A percentile compares a stretch with the other conserved stretches of the same genome.
Evolutionary conservation across 2,329 filamentous ascomycete genomes (phyloP).

Genomic region (Blastomyces gilchristii): DNA sequence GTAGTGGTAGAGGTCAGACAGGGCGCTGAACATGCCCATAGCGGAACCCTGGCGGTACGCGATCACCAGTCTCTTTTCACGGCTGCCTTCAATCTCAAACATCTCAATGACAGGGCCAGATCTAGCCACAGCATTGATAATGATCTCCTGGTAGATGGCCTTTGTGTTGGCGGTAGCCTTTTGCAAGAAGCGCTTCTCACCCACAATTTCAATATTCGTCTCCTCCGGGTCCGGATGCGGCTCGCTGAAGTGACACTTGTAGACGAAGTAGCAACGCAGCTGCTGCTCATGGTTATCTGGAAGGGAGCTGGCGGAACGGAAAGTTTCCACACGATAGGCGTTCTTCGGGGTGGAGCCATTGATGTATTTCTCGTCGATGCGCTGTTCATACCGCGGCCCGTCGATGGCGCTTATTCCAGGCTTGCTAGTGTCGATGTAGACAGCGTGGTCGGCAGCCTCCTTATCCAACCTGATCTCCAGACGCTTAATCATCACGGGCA

Average conservation of each 20-base stretch:
- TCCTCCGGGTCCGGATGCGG: slow-evolving; percentile 63
- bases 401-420: slow-evolving; percentile 66
- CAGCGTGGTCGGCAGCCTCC: slow-evolving; percentile 87
- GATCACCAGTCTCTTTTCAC: slow-evolving; percentile 88
- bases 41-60: slow-evolving; percentile 92
- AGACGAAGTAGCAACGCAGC: slow-evolving; percentile 96
- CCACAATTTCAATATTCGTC: slow-evolving; percentile 81
- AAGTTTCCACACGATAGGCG: slow-evolving; percentile 90
- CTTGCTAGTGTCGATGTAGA: slow-evolving; percentile 96
- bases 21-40: slow-evolving; percentile 82
- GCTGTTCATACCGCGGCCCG: slow-evolving; percentile 85
- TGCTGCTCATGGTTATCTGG: slow-evolving; percentile 67
- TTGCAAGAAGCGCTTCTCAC: slow-evolving; percentile 85
- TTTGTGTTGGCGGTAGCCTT: slow-evolving; percentile 96
- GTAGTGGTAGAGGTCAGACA: slow-evolving; percentile 97
- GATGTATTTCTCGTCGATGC: slow-evolving; percentile 91
- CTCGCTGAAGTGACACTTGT: slow-evolving; percentile 84
- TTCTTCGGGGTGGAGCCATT: slow-evolving; percentile 62
- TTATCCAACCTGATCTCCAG: slow-evolving; percentile 93
- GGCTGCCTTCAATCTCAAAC: slow-evolving; percentile 83
- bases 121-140: slow-evolving; percentile 69
- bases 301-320: slow-evolving; percentile 77
- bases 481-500: slow-evolving; percentile 79
- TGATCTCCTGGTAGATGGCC: slow-evolving; percentile 88
- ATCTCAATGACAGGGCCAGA: slow-evolving; percentile 95